phyloP scores from a whole-genome alignment of 768 basidiomycete genomes.

The Arthromyces matolae region DNA sequence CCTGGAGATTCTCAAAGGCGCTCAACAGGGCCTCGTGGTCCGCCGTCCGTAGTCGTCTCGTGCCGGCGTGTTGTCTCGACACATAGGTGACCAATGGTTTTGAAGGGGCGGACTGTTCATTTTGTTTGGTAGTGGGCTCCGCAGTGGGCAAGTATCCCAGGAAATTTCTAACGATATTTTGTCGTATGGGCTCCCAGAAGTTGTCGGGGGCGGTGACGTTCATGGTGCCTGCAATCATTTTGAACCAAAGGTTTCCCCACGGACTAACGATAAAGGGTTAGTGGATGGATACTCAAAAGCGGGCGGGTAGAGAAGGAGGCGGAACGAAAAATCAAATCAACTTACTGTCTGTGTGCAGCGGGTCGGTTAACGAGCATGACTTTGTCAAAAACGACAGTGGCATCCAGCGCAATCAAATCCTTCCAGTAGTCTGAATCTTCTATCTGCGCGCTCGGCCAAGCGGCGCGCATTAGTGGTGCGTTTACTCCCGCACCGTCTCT shows the following conservation, averaged over 20 bases:
- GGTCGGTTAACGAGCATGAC: constrained; percentile 60
- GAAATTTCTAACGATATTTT: constrained; percentile 24
- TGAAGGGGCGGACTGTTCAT: neutral
- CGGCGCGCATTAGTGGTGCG: constrained; percentile 58
- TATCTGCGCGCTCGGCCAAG: constrained; percentile 57
- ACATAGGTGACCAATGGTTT: constrained; percentile 52
- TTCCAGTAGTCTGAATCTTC: constrained; percentile 60
- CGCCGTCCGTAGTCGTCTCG: constrained; percentile 35
- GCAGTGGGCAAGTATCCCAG: constrained; percentile 31
- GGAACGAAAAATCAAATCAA: constrained; percentile 2
- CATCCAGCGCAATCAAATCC: constrained; percentile 43
- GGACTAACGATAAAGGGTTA: constrained; percentile 21
- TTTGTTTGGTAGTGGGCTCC: constrained; percentile 1
- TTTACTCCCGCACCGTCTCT: constrained; percentile 60
- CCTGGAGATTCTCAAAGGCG: constrained; percentile 44
- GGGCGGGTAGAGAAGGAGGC: constrained; percentile 1
- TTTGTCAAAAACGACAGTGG: constrained; percentile 58
- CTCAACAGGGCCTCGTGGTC: constrained; percentile 49
- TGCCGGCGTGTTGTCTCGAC: constrained; percentile 47
- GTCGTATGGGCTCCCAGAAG: constrained; percentile 36
- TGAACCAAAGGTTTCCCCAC: constrained; percentile 26
- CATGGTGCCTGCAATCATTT: constrained; percentile 35
- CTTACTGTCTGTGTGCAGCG: constrained; percentile 51
- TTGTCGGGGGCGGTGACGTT: constrained; percentile 21
- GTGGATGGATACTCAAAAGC: constrained; percentile 6